phyloP scores from a whole-genome alignment of 2,329 filamentous ascomycete genomes.

The Penicillium corylophilum region DNA sequence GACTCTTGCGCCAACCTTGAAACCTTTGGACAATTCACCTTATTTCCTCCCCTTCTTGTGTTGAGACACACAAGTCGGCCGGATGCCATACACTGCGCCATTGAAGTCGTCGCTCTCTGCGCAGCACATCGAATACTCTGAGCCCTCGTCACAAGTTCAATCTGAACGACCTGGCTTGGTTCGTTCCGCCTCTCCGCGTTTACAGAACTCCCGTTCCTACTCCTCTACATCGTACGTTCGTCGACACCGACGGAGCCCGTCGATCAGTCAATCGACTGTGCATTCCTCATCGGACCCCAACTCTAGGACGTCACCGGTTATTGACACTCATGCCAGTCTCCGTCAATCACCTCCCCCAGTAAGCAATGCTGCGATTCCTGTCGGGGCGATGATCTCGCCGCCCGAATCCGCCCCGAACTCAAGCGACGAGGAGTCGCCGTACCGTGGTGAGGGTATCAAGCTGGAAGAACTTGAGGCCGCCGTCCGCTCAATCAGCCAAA shows the following conservation, averaged over 20 bases:
- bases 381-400: constrained; percentile 83
- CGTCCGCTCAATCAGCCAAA: constrained; percentile 70
- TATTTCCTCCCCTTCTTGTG: constrained; percentile 24
- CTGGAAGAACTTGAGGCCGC: constrained; percentile 74
- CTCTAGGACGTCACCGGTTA: constrained; percentile 20
- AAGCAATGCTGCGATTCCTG: constrained; percentile 73
- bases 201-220: constrained; percentile 55
- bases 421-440: constrained; percentile 68
- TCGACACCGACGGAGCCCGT: constrained; percentile 61
- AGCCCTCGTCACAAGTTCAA: constrained; percentile 35
- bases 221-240: constrained; percentile 62
- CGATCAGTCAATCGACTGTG: constrained; percentile 39
- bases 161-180: constrained; percentile 20
- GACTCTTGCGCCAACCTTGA: constrained; percentile 7
- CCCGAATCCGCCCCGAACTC: constrained; percentile 80
- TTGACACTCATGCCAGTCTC: constrained; percentile 59
- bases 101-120: constrained; percentile 58
- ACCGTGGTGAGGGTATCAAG: constrained; percentile 46
- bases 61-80: constrained; percentile 37
- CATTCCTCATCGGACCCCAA: constrained; percentile 31
- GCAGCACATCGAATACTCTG: constrained; percentile 51
- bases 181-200: constrained; percentile 36
- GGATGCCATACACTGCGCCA: constrained; percentile 54
- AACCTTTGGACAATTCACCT: constrained; percentile 2
- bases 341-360: constrained; percentile 82